Percentiles rank a stretch among this genome's conserved stretches.
These are phyloP conservation scores for Tricholoma sp. DNA, from an alignment of 768 basidiomycete genomes.

Conservation along the genomic window DNA sequence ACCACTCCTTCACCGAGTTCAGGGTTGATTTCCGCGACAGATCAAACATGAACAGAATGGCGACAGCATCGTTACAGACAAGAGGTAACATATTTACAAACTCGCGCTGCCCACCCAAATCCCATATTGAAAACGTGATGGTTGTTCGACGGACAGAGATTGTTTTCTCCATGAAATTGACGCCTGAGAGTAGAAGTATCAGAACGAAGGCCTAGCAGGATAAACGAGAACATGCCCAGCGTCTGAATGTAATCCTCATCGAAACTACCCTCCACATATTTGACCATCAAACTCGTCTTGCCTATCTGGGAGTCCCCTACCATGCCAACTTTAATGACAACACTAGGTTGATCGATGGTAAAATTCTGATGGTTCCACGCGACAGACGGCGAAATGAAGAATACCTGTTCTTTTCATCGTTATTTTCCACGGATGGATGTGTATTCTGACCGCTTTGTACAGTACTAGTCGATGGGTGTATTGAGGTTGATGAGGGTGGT, in stretches of 20 bases:
- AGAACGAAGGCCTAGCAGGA: conserved; percentile 3
- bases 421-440: conserved; percentile 48
- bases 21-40: conserved; percentile 94
- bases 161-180: conserved; percentile 99
- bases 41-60: conserved; percentile 99
- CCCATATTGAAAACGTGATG: conserved; percentile 99
- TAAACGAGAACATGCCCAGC: conserved; percentile 57
- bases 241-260: conserved; percentile 99
- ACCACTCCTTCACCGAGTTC: conserved; percentile 99
- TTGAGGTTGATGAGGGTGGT: conserved; percentile 44
- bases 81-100: conserved; percentile 99
- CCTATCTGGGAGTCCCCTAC: conserved; percentile 99
- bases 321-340: conserved; percentile 99
- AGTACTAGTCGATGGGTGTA: conserved; percentile 36
- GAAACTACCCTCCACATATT: conserved; percentile 98
- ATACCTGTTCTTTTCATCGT: conserved; percentile 73
- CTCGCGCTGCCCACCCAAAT: conserved; percentile 94
- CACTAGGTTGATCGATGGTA: conserved; percentile 37
- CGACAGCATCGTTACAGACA: conserved; percentile 99
- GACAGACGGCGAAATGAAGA: conserved; percentile 3
- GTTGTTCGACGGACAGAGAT: conserved; percentile 97
- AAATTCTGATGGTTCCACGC: background rate
- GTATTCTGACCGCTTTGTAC: conserved; percentile 51
- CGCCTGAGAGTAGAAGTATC: conserved; percentile 44
- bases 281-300: conserved; percentile 99